Conservation (phyloP, 352 stramenopile genomes). For the Pythium insidiosum region DNA sequence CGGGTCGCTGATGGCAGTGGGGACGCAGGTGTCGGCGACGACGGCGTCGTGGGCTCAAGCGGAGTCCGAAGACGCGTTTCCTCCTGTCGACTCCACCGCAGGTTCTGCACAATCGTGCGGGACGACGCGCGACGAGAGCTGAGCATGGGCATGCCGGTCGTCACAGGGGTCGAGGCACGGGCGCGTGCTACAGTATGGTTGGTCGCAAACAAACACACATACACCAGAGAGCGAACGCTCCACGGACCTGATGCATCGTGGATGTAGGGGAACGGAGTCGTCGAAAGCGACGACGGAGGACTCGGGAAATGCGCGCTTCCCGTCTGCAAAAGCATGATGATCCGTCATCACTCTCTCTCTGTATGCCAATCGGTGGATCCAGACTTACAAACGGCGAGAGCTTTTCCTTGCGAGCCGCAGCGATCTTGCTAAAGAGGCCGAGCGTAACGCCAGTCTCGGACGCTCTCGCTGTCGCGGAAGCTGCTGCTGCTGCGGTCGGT, state of each 20-base stretch:
- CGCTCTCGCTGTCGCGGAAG: background rate
- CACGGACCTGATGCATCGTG: slow-evolving; percentile 20
- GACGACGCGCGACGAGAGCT: slow-evolving; percentile 22
- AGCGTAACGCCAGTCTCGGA: slow-evolving; percentile 40
- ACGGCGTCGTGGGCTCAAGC: no score
- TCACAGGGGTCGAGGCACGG: no score
- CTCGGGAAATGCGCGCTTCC: no score
- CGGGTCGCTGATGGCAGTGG: no score
- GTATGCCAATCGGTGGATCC: no score
- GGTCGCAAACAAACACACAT: background rate
- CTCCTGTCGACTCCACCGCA: slow-evolving; percentile 38
- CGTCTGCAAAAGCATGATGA: no score
- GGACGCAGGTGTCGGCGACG: no score
- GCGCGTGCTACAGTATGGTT: background rate
- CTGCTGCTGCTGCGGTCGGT: slow-evolving; percentile 2
- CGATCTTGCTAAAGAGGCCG: slow-evolving; percentile 70
- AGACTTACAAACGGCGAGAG: slow-evolving; percentile 35
- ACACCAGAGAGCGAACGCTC: background rate
- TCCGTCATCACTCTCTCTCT: no score
- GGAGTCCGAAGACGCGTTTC: slow-evolving; percentile 12
- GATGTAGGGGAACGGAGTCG: slow-evolving; percentile 49
- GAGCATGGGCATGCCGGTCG: no score
- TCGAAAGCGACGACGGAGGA: background rate
- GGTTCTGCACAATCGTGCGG: slow-evolving; percentile 29
- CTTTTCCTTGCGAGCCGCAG: slow-evolving; percentile 59